Conservation (phyloP, 1,139 yeast species). For the Blastobotrys raffinosifermentans region DNA sequence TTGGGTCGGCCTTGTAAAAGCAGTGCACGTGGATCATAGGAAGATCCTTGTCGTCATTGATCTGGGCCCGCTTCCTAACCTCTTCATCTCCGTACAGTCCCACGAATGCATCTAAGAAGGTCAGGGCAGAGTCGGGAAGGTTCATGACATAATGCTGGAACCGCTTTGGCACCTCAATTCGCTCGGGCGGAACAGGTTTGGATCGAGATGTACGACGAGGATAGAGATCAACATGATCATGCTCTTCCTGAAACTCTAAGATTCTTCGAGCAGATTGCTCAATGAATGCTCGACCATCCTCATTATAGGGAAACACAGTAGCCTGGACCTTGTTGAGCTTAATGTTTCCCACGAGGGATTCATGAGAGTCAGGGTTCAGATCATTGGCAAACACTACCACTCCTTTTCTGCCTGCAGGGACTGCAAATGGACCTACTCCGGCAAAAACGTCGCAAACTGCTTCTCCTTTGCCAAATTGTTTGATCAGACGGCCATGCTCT, state of each 20-base stretch:
- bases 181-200: conserved; percentile 18
- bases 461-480: conserved; percentile 48
- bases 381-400: conserved; percentile 87
- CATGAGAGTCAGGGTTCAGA: conserved; percentile 79
- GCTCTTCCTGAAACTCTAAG: conserved; percentile 28
- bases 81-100: conserved; percentile 53
- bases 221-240: conserved; percentile 18
- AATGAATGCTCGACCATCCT: conserved; percentile 83
- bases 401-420: conserved; percentile 87
- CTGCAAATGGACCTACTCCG: conserved; percentile 97
- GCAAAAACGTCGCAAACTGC: conserved; percentile 95
- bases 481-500: conserved; percentile 80
- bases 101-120: conserved; percentile 69
- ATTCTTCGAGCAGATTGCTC: conserved; percentile 51
- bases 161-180: conserved; percentile 47
- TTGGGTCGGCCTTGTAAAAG: conserved; percentile 76
- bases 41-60: conserved; percentile 32
- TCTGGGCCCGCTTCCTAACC: conserved; percentile 18
- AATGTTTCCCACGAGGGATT: conserved; percentile 63
- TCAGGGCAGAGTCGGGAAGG: conserved; percentile 86
- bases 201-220: conserved; percentile 22
- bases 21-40: conserved; percentile 88
- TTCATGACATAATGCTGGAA: conserved; percentile 86
- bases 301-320: conserved; percentile 59
- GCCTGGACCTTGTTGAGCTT: conserved; percentile 52